Percentiles rank a stretch among this genome's conserved stretches.
These are phyloP conservation scores for Hypoxylon fuscum DNA, from an alignment of 495 filamentous ascomycete species.

Conservation along the genomic window DNA sequence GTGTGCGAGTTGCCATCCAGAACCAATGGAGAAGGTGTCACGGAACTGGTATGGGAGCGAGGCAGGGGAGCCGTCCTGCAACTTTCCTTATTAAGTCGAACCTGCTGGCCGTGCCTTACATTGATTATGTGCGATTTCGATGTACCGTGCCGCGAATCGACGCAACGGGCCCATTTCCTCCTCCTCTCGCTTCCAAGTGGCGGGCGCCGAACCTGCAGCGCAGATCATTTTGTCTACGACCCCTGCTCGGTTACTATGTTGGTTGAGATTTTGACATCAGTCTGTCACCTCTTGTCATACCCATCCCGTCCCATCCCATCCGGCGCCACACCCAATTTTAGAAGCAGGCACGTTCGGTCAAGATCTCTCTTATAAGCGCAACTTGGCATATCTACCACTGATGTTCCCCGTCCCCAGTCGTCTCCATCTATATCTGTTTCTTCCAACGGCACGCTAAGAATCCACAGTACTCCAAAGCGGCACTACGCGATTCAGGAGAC, in stretches of 20 bases:
- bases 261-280: conserved; percentile 29
- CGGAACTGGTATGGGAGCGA: conserved; percentile 15
- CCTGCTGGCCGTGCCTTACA: conserved; percentile 29
- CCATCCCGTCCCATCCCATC: conserved; percentile 16
- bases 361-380: conserved; percentile 10
- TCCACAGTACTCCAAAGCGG: conserved; percentile 7
- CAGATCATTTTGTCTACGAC: conserved; percentile 13
- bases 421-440: not conserved
- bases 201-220: conserved; percentile 20
- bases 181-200: conserved; percentile 28
- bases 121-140: conserved; percentile 19
- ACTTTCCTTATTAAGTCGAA: conserved; percentile 27
- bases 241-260: conserved; percentile 6
- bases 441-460: not conserved
- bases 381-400: conserved; percentile 24
- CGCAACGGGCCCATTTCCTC: conserved; percentile 2
- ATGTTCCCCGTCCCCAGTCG: conserved; percentile 5
- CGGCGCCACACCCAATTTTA: too few species aligned
- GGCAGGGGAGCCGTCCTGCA: conserved; percentile 17
- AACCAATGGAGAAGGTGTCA: conserved; percentile 35
- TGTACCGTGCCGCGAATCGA: conserved; percentile 4
- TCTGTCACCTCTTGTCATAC: conserved; percentile 15
- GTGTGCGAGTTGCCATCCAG: conserved; percentile 1
- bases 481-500: not conserved
- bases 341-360: conserved; percentile 1